Base-by-base conservation (phyloP, 176 grass and related monocot species). In the Poa pratensis region DNA sequence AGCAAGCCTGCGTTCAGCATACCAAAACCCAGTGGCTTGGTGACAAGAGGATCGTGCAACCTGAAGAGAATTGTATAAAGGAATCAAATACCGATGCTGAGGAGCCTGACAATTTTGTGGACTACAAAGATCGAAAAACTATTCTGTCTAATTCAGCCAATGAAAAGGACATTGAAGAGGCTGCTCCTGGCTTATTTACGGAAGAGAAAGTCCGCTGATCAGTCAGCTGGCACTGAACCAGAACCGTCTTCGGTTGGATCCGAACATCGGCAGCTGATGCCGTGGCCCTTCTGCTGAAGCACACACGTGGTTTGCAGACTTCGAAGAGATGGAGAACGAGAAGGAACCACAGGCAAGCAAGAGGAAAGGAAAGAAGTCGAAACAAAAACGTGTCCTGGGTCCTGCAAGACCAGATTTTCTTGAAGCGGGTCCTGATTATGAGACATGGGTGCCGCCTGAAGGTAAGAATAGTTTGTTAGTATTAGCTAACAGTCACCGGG, bases 381-480 rank as follows among this genome's bases (percentile, higher is more conserved):
- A 87, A 75, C 90, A 89, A 86, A 99, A 92, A 87, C 87, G 91
- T 8, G 86, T 92, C 6, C 22, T 96, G 68, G 96, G 96, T 28
- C 93, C 96, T 46, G 89, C 89, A 32, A 99, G 86, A 88, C 93
- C 93, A 46, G 91, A 88, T 81, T 99, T 99, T 80, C 89, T 96
- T 54, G 90, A 92, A 9, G 62, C 13, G 0, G 84, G 46, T 46
- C 67, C 82, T 54, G 91, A 92, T 82, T 76, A 90, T 86, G 93
- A 99, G 75, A 83, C 91, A 30, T 99, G 96, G 96, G 89, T 99
- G 75, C 96, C 96, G 75, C 96, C 96, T 64, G 86, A 99, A 91
- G 96, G 96, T 96, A 83, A 3, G 30, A 54, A 35, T 57, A 72
- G 49, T n/a, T n/a, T n/a, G n/a, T n/a, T 65, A 59, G 60, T n/a